Evolutionary conservation across 1,284 basidiomycete species (phyloP).

Genomic region (Peniophora sp.): DNA sequence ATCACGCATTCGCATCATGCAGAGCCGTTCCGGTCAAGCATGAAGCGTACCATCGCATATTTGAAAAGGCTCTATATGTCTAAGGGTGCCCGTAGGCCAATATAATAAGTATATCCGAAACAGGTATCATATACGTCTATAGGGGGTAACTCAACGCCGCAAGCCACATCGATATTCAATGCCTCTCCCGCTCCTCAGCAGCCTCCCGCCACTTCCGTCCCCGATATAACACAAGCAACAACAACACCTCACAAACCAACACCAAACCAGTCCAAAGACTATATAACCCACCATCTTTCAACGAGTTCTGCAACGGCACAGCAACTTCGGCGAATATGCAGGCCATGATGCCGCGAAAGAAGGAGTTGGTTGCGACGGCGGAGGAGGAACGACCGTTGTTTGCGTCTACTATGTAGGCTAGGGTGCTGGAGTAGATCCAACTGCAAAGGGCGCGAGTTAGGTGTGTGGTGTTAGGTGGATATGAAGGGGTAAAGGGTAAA

Average conservation of each 20-base stretch:
- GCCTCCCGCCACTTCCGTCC: conserved; percentile 32
- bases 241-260: conserved; percentile 40
- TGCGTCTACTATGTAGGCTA: conserved; percentile 74
- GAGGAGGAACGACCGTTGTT: conserved; percentile 67
- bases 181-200: conserved; percentile 21
- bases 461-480: not conserved
- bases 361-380: conserved; percentile 66
- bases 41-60: too few relatives aligned
- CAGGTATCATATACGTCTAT: too few relatives aligned
- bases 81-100: too few relatives aligned
- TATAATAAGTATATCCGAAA: too few relatives aligned
- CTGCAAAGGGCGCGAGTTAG: conserved; percentile 25
- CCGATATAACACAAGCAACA: conserved; percentile 42
- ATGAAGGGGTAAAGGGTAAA: not conserved
- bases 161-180: too few relatives aligned
- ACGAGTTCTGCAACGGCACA: conserved; percentile 41
- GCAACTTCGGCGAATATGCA: conserved; percentile 66
- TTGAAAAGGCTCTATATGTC: too few relatives aligned
- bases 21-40: too few relatives aligned
- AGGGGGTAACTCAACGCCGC: too few relatives aligned
- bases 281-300: conserved; percentile 71
- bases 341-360: conserved; percentile 61
- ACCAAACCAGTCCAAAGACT: conserved; percentile 64
- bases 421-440: conserved; percentile 62
- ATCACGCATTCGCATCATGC: too few relatives aligned